Base-by-base conservation (phyloP, 108 stramenopile genomes). In the Mediolabrus comicus region DNA sequence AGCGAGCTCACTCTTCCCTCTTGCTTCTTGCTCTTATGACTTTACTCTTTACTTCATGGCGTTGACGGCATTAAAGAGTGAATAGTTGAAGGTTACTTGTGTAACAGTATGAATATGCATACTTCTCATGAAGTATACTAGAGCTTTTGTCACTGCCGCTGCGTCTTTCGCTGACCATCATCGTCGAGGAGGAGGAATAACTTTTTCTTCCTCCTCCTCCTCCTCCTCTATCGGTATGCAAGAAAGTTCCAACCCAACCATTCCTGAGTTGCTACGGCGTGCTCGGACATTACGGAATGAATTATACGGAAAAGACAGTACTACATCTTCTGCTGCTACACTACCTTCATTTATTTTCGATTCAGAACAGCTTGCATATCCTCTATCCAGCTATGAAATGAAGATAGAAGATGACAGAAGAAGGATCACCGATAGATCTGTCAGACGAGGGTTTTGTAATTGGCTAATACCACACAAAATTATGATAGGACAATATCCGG, bases 401-500 rank as follows among this genome's bases (percentile, higher is more conserved):
- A 41, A 17, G 17, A 29, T 33, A 24, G 36, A 41, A 8, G 32
- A 62, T 3, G 43, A 43, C 7, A 67, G 35, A 9, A 36, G 39
- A 30, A 32, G 54, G 24, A 62, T 24, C 3, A 67, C 10, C 5
- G 55, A 31, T 10, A 67, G 29, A 0, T 49, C 27, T 35, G 61
- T 67, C 22, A 38, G 28, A 34, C 38, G 86, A 55, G 87, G 87
- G 12, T 85, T 82, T 60, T 87, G 84, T 57, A 89, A 89, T 53
- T 89, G 88, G 88, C 66, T 89, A 12, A 56, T 89, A 56, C 88
- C 88, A 0, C 39, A 82, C n/a, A 57, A 24, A 65, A 62, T 89
- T 35, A 86, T 89, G 84, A 76, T 89, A n/a, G 88, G 88, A 9
- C 84, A 83, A 57, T 86, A 89, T 73, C 88, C 88, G 3, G 88